A percentile compares a stretch with the other conserved stretches of the same genome.
Evolutionary conservation across 768 basidiomycete genomes (phyloP).

Genomic region (Cystofilobasidium capitatum): DNA sequence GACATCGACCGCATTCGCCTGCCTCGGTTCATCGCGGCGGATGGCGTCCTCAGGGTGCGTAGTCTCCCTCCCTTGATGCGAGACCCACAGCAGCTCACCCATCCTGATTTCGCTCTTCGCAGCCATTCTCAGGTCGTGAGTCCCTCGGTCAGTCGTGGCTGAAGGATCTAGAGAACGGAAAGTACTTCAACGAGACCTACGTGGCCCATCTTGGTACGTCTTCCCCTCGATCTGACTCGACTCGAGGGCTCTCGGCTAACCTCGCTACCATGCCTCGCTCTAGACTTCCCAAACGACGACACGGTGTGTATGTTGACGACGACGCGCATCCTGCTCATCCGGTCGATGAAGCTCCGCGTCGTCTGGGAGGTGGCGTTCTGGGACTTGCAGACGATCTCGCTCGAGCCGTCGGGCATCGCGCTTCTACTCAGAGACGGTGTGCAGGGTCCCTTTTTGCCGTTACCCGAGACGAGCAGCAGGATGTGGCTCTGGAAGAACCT

Average conservation of each 20-base stretch:
- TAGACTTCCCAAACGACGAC: slow-evolving; percentile 70
- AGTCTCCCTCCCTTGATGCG: background rate
- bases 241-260: slow-evolving; percentile 14
- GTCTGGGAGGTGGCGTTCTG: slow-evolving; percentile 87
- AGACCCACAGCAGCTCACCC: background rate
- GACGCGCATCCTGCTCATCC: slow-evolving; percentile 67
- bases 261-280: slow-evolving; percentile 16
- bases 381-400: slow-evolving; percentile 73
- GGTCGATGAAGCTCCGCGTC: slow-evolving; percentile 70
- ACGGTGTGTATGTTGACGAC: slow-evolving; percentile 56
- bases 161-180: slow-evolving; percentile 82
- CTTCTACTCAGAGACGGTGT: slow-evolving; percentile 61
- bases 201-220: slow-evolving; percentile 80
- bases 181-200: slow-evolving; percentile 72
- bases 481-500: slow-evolving; percentile 43
- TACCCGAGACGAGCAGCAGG: slow-evolving; percentile 37
- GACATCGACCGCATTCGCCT: slow-evolving; percentile 76
- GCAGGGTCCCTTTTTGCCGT: slow-evolving; percentile 43
- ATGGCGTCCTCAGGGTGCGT: slow-evolving; percentile 76
- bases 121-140: slow-evolving; percentile 85
- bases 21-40: slow-evolving; percentile 76
- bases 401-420: slow-evolving; percentile 77
- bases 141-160: slow-evolving; percentile 95
- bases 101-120: background rate
- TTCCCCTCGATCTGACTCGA: background rate